Conservation (phyloP, 352 stramenopile genomes). For the Pythium sukuiense region DNA sequence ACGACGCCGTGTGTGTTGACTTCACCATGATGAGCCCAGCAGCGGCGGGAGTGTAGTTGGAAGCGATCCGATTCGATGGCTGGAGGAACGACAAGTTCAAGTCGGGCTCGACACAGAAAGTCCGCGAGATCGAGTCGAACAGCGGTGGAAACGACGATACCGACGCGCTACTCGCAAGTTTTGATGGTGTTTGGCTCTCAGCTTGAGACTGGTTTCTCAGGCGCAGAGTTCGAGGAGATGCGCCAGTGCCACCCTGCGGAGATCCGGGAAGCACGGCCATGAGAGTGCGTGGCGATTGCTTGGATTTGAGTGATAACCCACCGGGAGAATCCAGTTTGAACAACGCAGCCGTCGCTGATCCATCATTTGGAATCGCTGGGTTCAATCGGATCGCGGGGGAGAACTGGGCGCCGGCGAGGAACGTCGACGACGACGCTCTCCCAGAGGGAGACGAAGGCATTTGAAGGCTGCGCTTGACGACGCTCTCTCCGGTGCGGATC, state of each 20-base stretch:
- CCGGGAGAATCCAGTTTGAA: conserved; percentile 15
- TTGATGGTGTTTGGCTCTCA: not conserved
- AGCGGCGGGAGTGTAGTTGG: conserved; percentile 61
- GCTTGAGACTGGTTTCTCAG: conserved; percentile 15
- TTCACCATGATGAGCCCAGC: conserved; percentile 47
- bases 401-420: conserved; percentile 15
- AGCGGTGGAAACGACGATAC: conserved; percentile 28
- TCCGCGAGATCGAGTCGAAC: conserved; percentile 69
- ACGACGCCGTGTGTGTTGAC: not conserved
- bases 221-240: conserved; percentile 34
- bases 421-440: not conserved
- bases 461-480: conserved; percentile 45
- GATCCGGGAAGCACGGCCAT: not conserved
- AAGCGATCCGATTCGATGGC: conserved; percentile 73
- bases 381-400: conserved; percentile 18
- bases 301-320: not conserved
- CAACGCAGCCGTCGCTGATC: not conserved
- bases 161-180: not conserved
- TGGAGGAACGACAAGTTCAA: conserved; percentile 50
- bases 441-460: conserved; percentile 6
- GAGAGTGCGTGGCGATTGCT: conserved; percentile 3
- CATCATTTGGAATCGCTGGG: not conserved
- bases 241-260: not conserved
- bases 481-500: conserved; percentile 53
- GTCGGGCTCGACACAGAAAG: conserved; percentile 71